phyloP scores from a whole-genome alignment of 2,329 filamentous ascomycete species.

The Cordyceps farinosa region DNA sequence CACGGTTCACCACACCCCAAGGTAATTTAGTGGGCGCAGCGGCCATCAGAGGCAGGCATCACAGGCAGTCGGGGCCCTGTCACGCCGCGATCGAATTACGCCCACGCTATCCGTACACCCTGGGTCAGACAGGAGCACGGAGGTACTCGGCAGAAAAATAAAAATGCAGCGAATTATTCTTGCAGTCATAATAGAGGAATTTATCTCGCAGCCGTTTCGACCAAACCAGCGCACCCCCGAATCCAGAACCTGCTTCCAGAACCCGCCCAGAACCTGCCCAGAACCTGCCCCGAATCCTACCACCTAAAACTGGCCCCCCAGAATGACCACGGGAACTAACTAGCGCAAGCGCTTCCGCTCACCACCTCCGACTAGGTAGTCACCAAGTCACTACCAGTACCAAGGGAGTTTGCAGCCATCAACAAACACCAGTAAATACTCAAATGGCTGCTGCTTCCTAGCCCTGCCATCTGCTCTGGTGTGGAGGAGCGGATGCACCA shows the following conservation, averaged over 20 bases:
- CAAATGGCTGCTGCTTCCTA: background rate
- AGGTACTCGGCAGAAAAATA: too few relatives aligned
- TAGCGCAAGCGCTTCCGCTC: constrained; percentile 17
- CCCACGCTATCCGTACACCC: too few relatives aligned
- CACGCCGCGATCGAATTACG: too few relatives aligned
- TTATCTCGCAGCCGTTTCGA: background rate
- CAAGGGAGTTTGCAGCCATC: background rate
- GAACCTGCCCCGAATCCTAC: background rate
- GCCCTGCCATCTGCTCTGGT: background rate
- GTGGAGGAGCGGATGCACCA: background rate
- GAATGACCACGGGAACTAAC: constrained; percentile 7
- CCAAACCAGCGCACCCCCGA: background rate
- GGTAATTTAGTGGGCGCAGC: background rate
- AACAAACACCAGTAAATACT: background rate
- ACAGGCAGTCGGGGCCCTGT: too few relatives aligned
- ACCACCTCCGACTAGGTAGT: background rate
- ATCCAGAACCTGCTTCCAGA: background rate
- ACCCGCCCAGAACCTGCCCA: background rate
- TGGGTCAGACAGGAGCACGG: too few relatives aligned
- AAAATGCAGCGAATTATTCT: too few relatives aligned
- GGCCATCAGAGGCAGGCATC: background rate
- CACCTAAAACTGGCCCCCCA: background rate
- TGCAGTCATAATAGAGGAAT: too few relatives aligned
- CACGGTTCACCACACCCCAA: too few relatives aligned
- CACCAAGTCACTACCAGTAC: background rate